Percentiles rank a stretch among this genome's conserved stretches.
These are phyloP conservation scores for Penicillium herquei DNA, from an alignment of 495 filamentous ascomycete species.

Conservation along the genomic window DNA sequence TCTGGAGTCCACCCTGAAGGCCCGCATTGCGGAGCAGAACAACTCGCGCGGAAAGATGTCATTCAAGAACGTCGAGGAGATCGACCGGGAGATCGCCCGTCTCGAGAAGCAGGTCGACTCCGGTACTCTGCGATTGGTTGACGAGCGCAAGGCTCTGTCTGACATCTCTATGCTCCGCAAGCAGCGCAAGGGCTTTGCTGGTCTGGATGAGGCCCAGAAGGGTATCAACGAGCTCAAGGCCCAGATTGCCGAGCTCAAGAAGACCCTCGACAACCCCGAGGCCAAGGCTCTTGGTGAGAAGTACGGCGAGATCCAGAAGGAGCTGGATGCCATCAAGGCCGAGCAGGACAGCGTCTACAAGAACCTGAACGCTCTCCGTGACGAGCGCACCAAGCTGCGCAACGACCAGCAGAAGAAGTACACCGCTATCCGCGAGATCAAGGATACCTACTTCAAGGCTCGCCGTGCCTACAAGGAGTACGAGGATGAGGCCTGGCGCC, in stretches of 20 bases:
- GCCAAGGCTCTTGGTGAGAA: conserved; percentile 80
- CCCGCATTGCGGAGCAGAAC: conserved; percentile 82
- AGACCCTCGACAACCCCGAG: conserved; percentile 88
- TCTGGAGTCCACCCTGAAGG: conserved; percentile 78
- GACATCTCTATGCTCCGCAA: conserved; percentile 82
- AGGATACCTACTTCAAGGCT: conserved; percentile 77
- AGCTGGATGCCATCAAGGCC: conserved; percentile 84
- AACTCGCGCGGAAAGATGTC: conserved; percentile 67
- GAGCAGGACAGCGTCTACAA: conserved; percentile 88
- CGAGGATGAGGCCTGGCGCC: conserved; percentile 73
- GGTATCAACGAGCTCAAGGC: conserved; percentile 79
- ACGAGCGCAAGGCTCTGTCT: conserved; percentile 89
- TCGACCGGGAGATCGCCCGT: conserved; percentile 75
- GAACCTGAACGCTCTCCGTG: conserved; percentile 80
- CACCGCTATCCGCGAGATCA: conserved; percentile 71
- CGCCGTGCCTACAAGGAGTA: conserved; percentile 76
- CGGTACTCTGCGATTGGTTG: conserved; percentile 87
- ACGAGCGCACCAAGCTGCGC: conserved; percentile 79
- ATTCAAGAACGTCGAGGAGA: conserved; percentile 83
- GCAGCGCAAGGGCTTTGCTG: conserved; percentile 83
- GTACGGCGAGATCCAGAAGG: conserved; percentile 76
- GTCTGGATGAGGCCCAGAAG: conserved; percentile 78
- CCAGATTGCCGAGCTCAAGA: conserved; percentile 80
- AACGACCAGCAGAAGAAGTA: conserved; percentile 83
- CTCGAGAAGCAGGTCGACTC: conserved; percentile 82